Evolutionary conservation across 1,284 basidiomycete genomes (phyloP), one percentile per base, ranked within the genome.

Genomic region (Cutaneotrichosporon dermatis): DNA sequence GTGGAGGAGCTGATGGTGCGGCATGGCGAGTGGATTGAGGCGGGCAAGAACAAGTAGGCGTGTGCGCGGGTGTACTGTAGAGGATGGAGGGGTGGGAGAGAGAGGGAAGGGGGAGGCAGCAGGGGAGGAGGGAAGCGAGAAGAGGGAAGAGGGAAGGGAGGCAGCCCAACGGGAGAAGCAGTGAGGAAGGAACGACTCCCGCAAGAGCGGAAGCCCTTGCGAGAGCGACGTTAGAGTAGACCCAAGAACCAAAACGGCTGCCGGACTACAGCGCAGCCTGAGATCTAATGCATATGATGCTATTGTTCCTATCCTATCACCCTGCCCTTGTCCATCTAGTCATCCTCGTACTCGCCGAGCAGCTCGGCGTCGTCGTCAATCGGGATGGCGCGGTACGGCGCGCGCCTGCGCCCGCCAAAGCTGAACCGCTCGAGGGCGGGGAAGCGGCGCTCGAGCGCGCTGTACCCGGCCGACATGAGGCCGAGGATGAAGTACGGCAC

Each of bases 401-500:
- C 78, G 52, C 85, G 80, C 15, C 80, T 73, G 43, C 49, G 37
- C 16, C 50, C 16, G n/a, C 39, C 39, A n/a, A 51, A 16, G 50
- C 79, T 66, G 63, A 77, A 74, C 16, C 70, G 69, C 33, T 76
- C 71, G 3, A 79, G 70, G 46, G 81, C 67, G 1, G 73, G 75
- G 15, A 78, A 64, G 40, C 64, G 68, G 13, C 67, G 75, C 85
- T 87, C 80, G 80, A 88, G n/a, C 69, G 72, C 75, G 9, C 74
- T 68, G 69, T 71, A 72, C 0, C 83, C 87, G 55, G 90, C 86
- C 8, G 87, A 84, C 0, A 81, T 83, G 16, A 92, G 68, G 15
- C 91, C 92, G 54, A 95, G 68, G 53, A 93, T 72, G 81, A 89
- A 93, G 86, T 88, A 92, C 0, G 92, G 92, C 4, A 95, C 84